Evolutionary conservation across 2,329 filamentous ascomycete genomes (phyloP).

Genomic region (Leptographium radiaticola): DNA sequence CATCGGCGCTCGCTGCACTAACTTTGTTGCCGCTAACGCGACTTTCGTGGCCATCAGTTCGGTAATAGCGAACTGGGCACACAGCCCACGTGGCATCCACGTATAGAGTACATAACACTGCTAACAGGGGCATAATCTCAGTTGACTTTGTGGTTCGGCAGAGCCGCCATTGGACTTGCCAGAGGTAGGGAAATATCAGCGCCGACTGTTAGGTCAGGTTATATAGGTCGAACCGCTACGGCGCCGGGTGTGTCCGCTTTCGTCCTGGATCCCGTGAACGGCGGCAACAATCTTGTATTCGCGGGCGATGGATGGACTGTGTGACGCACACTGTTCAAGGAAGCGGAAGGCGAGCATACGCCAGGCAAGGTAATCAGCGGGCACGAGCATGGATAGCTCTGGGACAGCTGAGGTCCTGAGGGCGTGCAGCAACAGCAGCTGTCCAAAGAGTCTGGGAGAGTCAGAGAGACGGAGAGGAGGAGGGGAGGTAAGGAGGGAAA

Average conservation of each 20-base stretch:
- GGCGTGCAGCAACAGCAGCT: constrained; percentile 10
- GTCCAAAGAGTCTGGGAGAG: constrained; percentile 7
- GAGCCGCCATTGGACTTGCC: no score
- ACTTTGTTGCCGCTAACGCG: no score
- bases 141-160: no score
- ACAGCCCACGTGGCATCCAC: no score
- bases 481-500: background rate
- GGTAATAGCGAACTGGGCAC: no score
- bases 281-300: constrained; percentile 15
- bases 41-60: no score
- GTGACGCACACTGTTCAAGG: constrained; percentile 6
- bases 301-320: constrained; percentile 9
- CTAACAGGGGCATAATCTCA: no score
- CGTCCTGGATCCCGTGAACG: background rate
- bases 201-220: no score
- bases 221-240: background rate
- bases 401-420: constrained; percentile 4
- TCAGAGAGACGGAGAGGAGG: background rate
- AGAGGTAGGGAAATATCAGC: no score
- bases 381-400: constrained; percentile 5
- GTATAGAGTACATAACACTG: no score
- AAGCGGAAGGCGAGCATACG: constrained; percentile 6
- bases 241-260: background rate
- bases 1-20: no score
- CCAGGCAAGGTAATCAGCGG: constrained; percentile 6